Evolutionary conservation across 306 rosid genomes (phyloP).

Genomic region (Pyrus communis): DNA sequence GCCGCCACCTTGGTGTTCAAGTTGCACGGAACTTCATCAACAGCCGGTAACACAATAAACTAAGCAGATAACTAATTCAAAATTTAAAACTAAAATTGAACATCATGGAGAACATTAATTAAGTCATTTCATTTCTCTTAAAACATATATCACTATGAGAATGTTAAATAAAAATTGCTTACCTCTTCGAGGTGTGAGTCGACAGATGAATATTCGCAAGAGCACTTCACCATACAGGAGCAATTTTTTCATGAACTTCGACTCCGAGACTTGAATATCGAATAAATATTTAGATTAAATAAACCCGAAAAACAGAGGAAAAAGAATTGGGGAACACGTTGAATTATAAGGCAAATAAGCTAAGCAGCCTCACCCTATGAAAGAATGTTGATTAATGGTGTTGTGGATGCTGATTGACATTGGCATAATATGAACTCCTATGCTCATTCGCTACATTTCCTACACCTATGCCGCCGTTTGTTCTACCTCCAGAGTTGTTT

Average conservation of each 20-base stretch:
- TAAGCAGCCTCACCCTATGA: constrained; percentile 36
- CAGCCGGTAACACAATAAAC: too few species aligned
- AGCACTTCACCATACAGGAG: constrained; percentile 13
- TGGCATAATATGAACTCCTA: constrained; percentile 39
- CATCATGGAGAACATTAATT: background rate
- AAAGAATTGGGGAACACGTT: constrained; percentile 55
- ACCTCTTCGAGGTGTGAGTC: constrained; percentile 36
- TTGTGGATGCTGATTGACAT: constrained; percentile 54
- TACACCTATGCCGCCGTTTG: constrained; percentile 37
- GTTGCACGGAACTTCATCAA: too few species aligned
- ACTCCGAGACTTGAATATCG: constrained; percentile 35
- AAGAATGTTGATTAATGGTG: constrained; percentile 49
- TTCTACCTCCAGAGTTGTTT: constrained; percentile 33
- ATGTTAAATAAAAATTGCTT: constrained; percentile 27
- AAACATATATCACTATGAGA: constrained; percentile 12
- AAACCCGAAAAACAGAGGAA: constrained; percentile 19
- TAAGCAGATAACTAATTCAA: too few species aligned
- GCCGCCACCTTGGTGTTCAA: too few species aligned
- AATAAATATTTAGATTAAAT: constrained; percentile 52
- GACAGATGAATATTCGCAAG: constrained; percentile 22
- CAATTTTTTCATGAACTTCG: constrained; percentile 3
- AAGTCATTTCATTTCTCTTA: background rate
- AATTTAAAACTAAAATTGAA: background rate
- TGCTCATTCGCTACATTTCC: constrained; percentile 46
- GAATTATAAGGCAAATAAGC: constrained; percentile 38